A percentile compares a stretch with the other conserved stretches of the same genome.
Evolutionary conservation across 176 grass and related monocot genomes (phyloP).

Genomic region (Phoenix roebelenii): DNA sequence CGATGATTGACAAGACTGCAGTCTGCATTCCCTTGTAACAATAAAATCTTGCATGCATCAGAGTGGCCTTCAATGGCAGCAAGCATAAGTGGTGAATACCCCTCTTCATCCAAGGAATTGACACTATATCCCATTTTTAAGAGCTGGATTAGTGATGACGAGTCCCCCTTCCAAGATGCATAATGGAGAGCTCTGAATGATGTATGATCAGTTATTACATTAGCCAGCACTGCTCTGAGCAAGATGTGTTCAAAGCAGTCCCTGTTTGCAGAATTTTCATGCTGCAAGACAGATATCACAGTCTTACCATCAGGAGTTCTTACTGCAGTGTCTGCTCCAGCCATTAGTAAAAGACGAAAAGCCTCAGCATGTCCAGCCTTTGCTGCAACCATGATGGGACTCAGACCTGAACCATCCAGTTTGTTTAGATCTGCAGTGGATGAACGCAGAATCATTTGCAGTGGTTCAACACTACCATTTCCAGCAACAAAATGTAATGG

Average conservation of each 20-base stretch:
- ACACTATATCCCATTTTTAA: conserved; percentile 43
- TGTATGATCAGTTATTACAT: conserved; percentile 20
- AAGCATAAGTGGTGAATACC: conserved; percentile 44
- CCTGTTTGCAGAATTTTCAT: conserved; percentile 24
- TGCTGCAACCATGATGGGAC: conserved; percentile 43
- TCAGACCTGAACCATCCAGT: conserved; percentile 44
- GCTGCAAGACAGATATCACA: conserved; percentile 30
- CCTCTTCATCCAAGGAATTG: conserved; percentile 36
- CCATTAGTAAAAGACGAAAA: conserved; percentile 55
- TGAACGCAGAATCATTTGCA: conserved; percentile 45
- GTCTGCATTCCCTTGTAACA: conserved; percentile 33
- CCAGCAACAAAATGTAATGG: conserved; percentile 43
- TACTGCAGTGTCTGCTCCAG: conserved; percentile 44
- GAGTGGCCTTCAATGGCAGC: conserved; percentile 32
- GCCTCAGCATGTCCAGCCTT: conserved; percentile 31
- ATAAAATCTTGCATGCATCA: conserved; percentile 38
- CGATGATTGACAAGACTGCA: conserved; percentile 31
- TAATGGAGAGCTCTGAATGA: conserved; percentile 46
- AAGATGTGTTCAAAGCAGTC: conserved; percentile 47
- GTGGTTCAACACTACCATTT: conserved; percentile 30
- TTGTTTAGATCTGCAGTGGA: conserved; percentile 35
- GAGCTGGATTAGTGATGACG: conserved; percentile 34
- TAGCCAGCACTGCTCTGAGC: conserved; percentile 30
- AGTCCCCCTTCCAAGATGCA: conserved; percentile 37
- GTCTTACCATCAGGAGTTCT: conserved; percentile 24